These are phyloP conservation scores for Phlebiopsis gigantea DNA, from an alignment of 768 basidiomycete species.

Conservation along the genomic window DNA sequence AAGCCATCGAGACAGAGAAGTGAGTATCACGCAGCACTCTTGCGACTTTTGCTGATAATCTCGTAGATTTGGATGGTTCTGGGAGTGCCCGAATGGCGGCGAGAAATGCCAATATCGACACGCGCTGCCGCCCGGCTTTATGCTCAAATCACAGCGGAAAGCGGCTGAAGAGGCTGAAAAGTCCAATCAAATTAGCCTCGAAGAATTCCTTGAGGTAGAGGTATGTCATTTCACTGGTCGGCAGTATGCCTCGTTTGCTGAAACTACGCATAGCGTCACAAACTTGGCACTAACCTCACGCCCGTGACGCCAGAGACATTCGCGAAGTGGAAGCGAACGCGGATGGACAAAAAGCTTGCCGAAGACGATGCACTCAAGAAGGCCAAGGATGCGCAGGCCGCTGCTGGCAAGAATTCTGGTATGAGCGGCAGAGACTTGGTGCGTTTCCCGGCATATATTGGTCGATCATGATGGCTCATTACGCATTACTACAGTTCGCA, in stretches of 20 bases:
- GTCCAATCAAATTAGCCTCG: slow-evolving; percentile 82
- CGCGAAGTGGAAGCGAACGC: slow-evolving; percentile 90
- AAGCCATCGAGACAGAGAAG: slow-evolving; percentile 91
- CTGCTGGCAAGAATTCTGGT: slow-evolving; percentile 86
- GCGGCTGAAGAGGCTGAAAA: slow-evolving; percentile 88
- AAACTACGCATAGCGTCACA: slow-evolving; percentile 66
- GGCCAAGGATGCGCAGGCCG: slow-evolving; percentile 63
- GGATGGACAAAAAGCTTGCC: slow-evolving; percentile 92
- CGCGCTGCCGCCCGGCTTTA: slow-evolving; percentile 93
- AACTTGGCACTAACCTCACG: slow-evolving; percentile 84
- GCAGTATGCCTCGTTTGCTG: background rate
- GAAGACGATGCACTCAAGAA: slow-evolving; percentile 72
- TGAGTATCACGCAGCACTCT: slow-evolving; percentile 26
- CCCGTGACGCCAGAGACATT: slow-evolving; percentile 92
- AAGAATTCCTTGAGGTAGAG: slow-evolving; percentile 98
- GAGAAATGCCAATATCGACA: slow-evolving; percentile 91
- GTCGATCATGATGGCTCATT: background rate
- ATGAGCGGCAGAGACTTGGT: slow-evolving; percentile 97
- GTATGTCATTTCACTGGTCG: slow-evolving; percentile 35
- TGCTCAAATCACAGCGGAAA: slow-evolving; percentile 91
- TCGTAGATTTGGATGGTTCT: slow-evolving; percentile 85
- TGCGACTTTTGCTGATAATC: background rate
- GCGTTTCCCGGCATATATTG: slow-evolving; percentile 20
- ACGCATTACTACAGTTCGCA: slow-evolving; percentile 58
- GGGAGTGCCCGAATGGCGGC: slow-evolving; percentile 90